These are phyloP conservation scores for Odonthalia washingtoniensis DNA, from an alignment of 31 red algal species.

Conservation along the genomic window DNA sequence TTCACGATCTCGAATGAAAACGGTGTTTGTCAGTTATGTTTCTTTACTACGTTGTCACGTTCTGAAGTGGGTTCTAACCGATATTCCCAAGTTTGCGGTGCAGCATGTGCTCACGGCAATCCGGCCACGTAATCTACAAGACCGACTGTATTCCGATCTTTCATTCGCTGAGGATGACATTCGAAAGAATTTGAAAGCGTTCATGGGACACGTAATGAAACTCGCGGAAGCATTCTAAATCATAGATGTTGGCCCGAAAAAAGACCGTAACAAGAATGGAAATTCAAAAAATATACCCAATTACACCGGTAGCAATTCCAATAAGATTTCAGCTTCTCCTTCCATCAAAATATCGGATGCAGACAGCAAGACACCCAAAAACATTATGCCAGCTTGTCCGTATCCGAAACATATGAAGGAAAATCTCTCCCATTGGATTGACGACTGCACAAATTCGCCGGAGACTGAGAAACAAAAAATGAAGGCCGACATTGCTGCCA, in stretches of 20 bases:
- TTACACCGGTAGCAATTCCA: neutral
- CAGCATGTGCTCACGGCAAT: neutral
- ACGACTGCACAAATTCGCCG: no score
- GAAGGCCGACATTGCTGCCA: neutral
- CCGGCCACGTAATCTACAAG: neutral
- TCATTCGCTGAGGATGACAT: neutral
- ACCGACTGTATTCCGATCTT: conserved; percentile 13
- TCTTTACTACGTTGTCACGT: conserved; percentile 18
- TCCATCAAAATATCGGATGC: neutral
- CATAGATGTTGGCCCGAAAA: conserved; percentile 7
- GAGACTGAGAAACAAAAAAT: conserved; percentile 7
- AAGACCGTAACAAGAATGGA: no score
- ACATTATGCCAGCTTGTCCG: neutral
- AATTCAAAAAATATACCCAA: no score
- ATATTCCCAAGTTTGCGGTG: conserved; percentile 24
- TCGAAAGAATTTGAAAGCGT: neutral
- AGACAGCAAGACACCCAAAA: neutral
- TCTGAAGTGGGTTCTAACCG: conserved; percentile 19
- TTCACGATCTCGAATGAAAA: neutral
- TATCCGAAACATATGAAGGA: neutral
- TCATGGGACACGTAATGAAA: conserved; percentile 19
- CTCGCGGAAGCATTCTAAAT: conserved; percentile 18
- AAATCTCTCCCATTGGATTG: conserved; percentile 1
- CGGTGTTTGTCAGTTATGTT: conserved; percentile 17
- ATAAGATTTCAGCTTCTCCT: no score